Evolutionary conservation across 371 early-diverging fungal genomes (phyloP), one percentile per base, ranked within the genome.

Genomic region (Circinella minor): DNA sequence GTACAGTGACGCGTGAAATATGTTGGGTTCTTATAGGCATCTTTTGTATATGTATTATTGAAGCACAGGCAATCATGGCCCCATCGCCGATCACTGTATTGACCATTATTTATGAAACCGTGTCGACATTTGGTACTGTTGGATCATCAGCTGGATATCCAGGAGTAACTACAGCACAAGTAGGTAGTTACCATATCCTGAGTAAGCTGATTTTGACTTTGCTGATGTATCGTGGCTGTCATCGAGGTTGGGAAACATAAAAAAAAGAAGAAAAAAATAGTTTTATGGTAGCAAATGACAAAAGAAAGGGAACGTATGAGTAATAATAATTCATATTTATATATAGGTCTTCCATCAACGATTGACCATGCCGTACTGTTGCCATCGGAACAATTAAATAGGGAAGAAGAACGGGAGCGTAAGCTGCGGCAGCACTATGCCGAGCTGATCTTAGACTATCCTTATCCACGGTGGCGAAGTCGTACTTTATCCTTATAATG

Each of bases 281-380:
- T 36, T 14, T 43, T 47, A 4, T 5, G 47, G 49, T 64, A 15
- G 9, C 4, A 13, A 18, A 55, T 18, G n/a, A 39, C 37, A n/a
- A 38, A 10, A 55, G 49, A 9, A 66, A 15, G 3, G 3, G 43
- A 43, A 43, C 3, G 11, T 43, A 43, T 43, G 43, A 43, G 43
- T 43, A 43, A 43, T 43, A 43, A 43, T 43, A 43, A 43, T 27
- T 27, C 27, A 27, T 43, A 43, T 43, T 43, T 9, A 43, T 51
- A 13, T 13, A 51, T 65, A 81, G 82, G 84, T 34, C 67, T 84
- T 36, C 84, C 82, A 7, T 81, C 79, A 3, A 74, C 81, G 15
- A 84, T 84, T 55, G 84, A 84, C 73, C 74, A 82, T 57, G 82
- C 84, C 46, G 79, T 84, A 15, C 67, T 84, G 20, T 67, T 84